Evolutionary conservation across 768 basidiomycete species (phyloP), one percentile per base, ranked within the genome.

Genomic region (Termitomyces heimii): DNA sequence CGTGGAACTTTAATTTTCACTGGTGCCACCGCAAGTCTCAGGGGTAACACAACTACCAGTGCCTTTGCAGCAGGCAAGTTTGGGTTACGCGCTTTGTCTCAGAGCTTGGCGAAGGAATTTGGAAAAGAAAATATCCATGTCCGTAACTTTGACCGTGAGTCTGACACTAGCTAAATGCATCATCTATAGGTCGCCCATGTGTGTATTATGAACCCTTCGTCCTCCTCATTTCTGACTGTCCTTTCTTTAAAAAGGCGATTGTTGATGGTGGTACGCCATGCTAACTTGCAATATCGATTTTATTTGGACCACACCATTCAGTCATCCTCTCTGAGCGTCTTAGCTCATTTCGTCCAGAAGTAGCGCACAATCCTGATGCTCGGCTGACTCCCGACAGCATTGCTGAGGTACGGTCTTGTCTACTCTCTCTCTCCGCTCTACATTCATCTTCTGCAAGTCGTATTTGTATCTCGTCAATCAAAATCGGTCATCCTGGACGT

Each of bases 81-180:
- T 52, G 88, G 80, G 4, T 34, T 82, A 35, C 73, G 88, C 43
- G 84, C 83, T 0, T 71, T 90, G 46, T 80, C 82, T 0, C 88
- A 90, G 71, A 87, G 86, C 61, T 68, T 89, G 64, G 81, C 82
- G 8, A 89, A 89, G 68, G 88, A 90, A 64, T 89, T 88, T 64
- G 82, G 83, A 26, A 83, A 83, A 67, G 72, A 88, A 42, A 84
- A 88, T 63, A 89, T 90, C 50, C 88, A 90, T 68, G 88, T 85
- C 47, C 2, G 24, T 55, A 20, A 20, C 22, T 10, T 14, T 55
- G 0, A 28, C 29, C n/a, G 9, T 4, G 16, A 2, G 10, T 13
- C 18, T 28, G 24, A 4, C 26, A 29, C 37, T 2, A 31, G 16
- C 37, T 48, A 18, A 55, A 22, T n/a, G 9, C 14, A n/a, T 26